Evolutionary conservation across 2,329 filamentous ascomycete genomes (phyloP), one percentile per base, ranked within the genome.

Genomic region (Cordyceps tenuipes): DNA sequence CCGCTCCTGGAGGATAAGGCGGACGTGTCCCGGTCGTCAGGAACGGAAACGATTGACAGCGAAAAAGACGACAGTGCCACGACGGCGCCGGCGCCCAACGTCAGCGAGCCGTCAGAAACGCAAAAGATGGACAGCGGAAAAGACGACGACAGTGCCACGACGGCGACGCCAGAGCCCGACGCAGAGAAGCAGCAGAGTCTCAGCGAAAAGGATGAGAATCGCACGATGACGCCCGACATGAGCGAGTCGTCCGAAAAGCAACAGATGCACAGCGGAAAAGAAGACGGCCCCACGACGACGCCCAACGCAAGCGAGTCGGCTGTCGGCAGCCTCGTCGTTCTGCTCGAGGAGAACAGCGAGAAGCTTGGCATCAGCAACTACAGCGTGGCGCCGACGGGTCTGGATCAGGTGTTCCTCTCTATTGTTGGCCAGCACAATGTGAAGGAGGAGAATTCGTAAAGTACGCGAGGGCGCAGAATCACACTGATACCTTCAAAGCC

Each of bases 331-430:
- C 75, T 95, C 5, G 90, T 94, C 62, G 82, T 87, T 15, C 68
- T 87, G 46, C 76, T 96, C 1, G 92, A 97, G 72, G 82, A 85
- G 65, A 79, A 86, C 63, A 89, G 87, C 67, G 76, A 83, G 21
- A 72, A 74, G 5, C 72, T 96, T 31, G 89, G 89, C 0, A 81
- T 96, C 52, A 87, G 90, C 70, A 90, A 95, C 72, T 97, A 93
- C 73, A 91, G 88, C 54, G 90, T 96, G 64, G 89, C 84, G 61
- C 90, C 90, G 26, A 94, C 91, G 19, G 95, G 90, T 17, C 75
- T 97, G 47, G 92, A 97, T 69, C 90, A 96, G 72, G 91, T 97
- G 0, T 97, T 97, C 73, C 73, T 97, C 70, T 82, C 82, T 29
- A 94, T 97, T 69, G 91, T 96, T 0, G 86, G 87, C 1, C 82